These are phyloP conservation scores for Camelina hispida DNA, from an alignment of 345 rosid genomes.

Conservation along the genomic window DNA sequence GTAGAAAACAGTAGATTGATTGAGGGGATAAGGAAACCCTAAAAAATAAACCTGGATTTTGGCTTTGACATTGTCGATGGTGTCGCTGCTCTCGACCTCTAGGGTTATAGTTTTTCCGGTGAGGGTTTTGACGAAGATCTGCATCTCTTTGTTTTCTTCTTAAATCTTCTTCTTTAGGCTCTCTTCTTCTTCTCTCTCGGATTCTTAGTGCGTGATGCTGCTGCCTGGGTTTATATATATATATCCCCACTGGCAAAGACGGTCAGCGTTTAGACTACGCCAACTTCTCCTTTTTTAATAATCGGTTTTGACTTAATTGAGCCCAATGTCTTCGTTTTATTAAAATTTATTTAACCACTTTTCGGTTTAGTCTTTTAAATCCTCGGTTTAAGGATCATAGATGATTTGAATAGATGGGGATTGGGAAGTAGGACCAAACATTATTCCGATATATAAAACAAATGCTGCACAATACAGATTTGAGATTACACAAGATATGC, in stretches of 20 bases:
- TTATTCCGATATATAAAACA: no score
- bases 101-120: constrained; percentile 65
- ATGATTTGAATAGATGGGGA: no score
- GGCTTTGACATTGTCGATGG: constrained; percentile 62
- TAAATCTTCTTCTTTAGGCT: neutral
- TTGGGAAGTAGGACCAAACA: no score
- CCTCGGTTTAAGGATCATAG: neutral
- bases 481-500: neutral
- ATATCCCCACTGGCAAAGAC: neutral
- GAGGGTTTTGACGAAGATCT: constrained; percentile 68
- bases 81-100: constrained; percentile 66
- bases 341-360: neutral
- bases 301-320: neutral
- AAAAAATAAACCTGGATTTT: constrained; percentile 55
- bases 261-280: constrained; percentile 40
- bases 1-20: neutral
- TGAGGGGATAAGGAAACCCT: neutral
- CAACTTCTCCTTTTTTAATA: neutral
- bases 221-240: neutral
- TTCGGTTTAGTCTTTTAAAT: neutral
- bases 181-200: constrained; percentile 14
- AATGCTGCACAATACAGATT: neutral
- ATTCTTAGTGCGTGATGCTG: neutral
- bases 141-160: constrained; percentile 39
- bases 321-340: neutral